Conservation (phyloP, 2,329 filamentous ascomycete species). For the Aureobasidium sp. region DNA sequence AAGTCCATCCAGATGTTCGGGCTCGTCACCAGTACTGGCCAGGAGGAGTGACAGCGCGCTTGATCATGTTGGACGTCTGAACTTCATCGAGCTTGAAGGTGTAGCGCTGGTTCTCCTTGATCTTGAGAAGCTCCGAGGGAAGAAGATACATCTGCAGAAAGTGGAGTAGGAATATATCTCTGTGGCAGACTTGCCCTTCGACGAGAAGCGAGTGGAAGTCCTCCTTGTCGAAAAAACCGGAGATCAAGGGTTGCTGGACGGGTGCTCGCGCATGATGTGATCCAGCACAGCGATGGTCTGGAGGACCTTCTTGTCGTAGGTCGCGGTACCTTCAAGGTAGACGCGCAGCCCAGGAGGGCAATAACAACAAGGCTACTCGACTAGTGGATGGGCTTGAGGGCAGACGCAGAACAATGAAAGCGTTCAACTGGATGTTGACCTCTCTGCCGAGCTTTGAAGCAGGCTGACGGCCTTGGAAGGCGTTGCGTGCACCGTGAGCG, state of each 20-base stretch:
- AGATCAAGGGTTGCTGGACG: conserved; percentile 42
- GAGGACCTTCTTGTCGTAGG: conserved; percentile 56
- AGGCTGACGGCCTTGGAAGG: conserved; percentile 24
- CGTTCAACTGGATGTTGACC: conserved; percentile 53
- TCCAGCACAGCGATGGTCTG: conserved; percentile 87
- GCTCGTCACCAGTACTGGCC: conserved; percentile 14
- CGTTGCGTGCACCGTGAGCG: conserved; percentile 18
- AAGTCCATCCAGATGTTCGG: too few species aligned
- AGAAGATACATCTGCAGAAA: conserved; percentile 27
- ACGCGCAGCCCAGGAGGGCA: too few species aligned
- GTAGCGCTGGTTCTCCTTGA: conserved; percentile 50
- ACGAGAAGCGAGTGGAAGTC: too few species aligned
- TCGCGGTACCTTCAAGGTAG: too few species aligned
- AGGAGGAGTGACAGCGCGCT: conserved; percentile 77
- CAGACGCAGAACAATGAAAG: conserved; percentile 59
- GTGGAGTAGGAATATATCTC: too few species aligned
- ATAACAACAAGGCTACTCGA: too few species aligned
- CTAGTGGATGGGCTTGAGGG: conserved; percentile 37
- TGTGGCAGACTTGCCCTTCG: too few species aligned
- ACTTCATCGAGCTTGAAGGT: conserved; percentile 49
- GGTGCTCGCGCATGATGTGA: conserved; percentile 72
- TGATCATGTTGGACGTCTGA: conserved; percentile 83
- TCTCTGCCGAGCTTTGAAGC: conserved; percentile 34
- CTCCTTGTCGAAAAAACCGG: too few species aligned
- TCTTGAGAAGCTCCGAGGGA: conserved; percentile 48